Base-by-base conservation (phyloP, 352 stramenopile genomes). In the Phytopythium aichiense region DNA sequence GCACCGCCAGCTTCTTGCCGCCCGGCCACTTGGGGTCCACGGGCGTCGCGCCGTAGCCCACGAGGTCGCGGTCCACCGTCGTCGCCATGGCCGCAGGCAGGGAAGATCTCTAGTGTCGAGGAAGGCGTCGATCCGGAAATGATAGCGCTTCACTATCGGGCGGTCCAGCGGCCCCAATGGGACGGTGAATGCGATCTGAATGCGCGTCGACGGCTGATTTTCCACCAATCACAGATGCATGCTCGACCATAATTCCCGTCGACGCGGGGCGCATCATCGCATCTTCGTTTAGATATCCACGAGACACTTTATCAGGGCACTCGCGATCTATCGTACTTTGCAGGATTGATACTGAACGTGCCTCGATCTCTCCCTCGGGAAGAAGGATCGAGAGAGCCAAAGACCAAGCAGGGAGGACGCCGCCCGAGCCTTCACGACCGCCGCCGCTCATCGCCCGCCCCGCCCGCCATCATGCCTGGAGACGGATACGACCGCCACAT, bases 401-500 rank as follows among this genome's bases (percentile, higher is more conserved):
- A 61, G 30, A 35, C 53, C 22, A 48, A 58, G 35, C 18, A 57
- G 35, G n/a, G 31, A n/a, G 37, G 35, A 11, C 35, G 35, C 35
- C 35, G 40, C 15, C 16, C 15, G 20, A 46, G 40, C 40, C 40
- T 45, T 46, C 20, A 16, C 16, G 40, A 12, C 40, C 40, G 40
- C 18, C 37, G 33, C 22, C 33, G 52, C n/a, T 33, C 13, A 16
- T 0, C 18, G 40, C 30, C 2, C 3, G 4, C 2, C n/a, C 11
- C 48, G 35, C 11, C 3, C 30, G 61, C 16, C 61, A 74, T 55
- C 64, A 96, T 96, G 87, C 68, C 88, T 65, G 82, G 85, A 71
- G 86, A 91, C 73, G 88, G 84, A 88, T 96, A 96, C 75, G 88
- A 96, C 66, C 82, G 88, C 69, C 81, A 96, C 74, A 94, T 99